Evolutionary conservation across 805 yeast genomes (phyloP), one percentile per base, ranked within the genome.

Genomic region (Debaryomyces castellii): DNA sequence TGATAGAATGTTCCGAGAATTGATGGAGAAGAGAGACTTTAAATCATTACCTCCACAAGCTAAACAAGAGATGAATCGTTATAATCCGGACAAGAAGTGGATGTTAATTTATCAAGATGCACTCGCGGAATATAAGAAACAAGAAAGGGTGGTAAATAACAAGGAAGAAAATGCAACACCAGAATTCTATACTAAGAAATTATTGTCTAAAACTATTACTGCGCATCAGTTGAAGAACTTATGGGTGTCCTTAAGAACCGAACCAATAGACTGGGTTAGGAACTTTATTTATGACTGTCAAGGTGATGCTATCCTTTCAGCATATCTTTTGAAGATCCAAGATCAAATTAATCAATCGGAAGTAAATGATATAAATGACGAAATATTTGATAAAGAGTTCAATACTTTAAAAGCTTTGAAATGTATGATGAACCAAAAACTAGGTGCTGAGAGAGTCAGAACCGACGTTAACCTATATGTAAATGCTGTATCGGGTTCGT

Each of bases 191-290:
- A 90, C 92, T 14, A 78, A 86, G 43, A 77, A 78, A 49, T 74
- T 94, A 51, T 76, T 91, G 58, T 83, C 86, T 30, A 85, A 86
- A 55, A 66, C 80, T 25, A 82, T 91, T 44, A 73, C 87, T 1
- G 69, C 81, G 3, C 81, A 80, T 43, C 89, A 91, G 61, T 71
- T 92, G 51, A 88, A 86, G 33, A 87, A 87, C 53, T 74, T 94
- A 43, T 89, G 94, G 87, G 96, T 94, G 5, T 89, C 96, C 39
- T 72, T 92, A 36, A 81, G 98, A 51, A 89, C 98, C 0, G 98
- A 92, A 60, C 90, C 91, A 20, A 69, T 72, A 16, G 75, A 68
- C 46, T 92, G 98, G 97, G 94, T 89, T 0, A 74, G 80, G 40
- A 75, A 73, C 18, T 94, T 94, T 56, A 73, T 89, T n/a, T 69